These are phyloP conservation scores for Pilasporangium apinafurcum DNA, from an alignment of 352 stramenopile genomes.

Conservation along the genomic window DNA sequence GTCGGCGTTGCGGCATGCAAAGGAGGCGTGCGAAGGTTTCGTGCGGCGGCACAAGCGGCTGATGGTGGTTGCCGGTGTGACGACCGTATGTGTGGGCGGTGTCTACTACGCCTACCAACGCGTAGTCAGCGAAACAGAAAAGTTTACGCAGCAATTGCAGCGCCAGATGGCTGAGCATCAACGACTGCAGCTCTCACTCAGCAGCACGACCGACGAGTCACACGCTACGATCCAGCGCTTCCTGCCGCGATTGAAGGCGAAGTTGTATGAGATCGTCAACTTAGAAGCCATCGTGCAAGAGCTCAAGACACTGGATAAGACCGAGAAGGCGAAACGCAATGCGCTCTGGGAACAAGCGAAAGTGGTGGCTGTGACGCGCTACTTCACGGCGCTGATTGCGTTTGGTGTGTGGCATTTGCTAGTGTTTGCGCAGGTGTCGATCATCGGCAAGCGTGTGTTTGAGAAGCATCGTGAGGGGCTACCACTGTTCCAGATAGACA, in stretches of 20 bases:
- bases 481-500: conserved; percentile 10
- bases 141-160: conserved; percentile 64
- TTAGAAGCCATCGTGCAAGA: conserved; percentile 66
- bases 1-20: conserved; percentile 56
- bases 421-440: conserved; percentile 69
- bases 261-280: conserved; percentile 53
- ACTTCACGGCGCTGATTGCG: conserved; percentile 65
- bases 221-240: conserved; percentile 71
- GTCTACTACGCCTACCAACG: conserved; percentile 65
- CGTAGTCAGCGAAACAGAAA: conserved; percentile 59
- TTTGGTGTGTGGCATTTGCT: conserved; percentile 76
- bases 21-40: conserved; percentile 49
- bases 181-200: conserved; percentile 60
- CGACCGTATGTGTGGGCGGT: conserved; percentile 39
- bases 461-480: conserved; percentile 33
- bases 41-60: conserved; percentile 61
- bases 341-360: conserved; percentile 73
- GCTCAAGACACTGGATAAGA: conserved; percentile 71
- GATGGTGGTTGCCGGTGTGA: conserved; percentile 40
- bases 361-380: conserved; percentile 59
- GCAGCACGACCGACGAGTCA: conserved; percentile 70
- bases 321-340: conserved; percentile 46
- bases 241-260: conserved; percentile 53
- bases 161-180: conserved; percentile 71
- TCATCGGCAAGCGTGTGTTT: conserved; percentile 75